Base-by-base conservation (phyloP, 139 green algal species). In the Picochlorum sp. region DNA sequence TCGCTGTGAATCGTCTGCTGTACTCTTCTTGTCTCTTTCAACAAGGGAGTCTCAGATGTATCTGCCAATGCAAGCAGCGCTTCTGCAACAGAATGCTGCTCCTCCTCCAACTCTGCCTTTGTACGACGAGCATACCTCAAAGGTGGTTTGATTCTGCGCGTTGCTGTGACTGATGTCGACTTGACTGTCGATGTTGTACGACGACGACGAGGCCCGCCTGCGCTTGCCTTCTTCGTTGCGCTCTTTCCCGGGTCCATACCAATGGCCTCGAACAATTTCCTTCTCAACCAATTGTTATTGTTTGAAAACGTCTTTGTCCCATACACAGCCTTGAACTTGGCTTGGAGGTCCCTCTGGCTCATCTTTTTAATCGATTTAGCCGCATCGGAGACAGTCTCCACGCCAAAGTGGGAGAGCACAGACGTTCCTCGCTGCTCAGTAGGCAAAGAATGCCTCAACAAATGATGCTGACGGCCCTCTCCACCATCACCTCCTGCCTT, bases 241-340 rank as follows among this genome's bases (percentile, higher is more conserved):
- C 69, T 62, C 50, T 76, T 76, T 15, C 64, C 56, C 3, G 69
- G 69, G 24, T 76, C 69, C 3, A 71, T 34, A 18, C 69, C 69
- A 20, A 76, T 72, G 26, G 63, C 69, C 55, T 78, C 72, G 51
- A 77, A 68, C 14, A 78, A 60, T 65, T 78, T 78, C 28, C 72
- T 52, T 7, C 72, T 50, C 47, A 78, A 41, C 72, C 72, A 78
- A 52, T 78, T 75, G 61, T 78, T 78, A 62, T 78, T 78, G 60
- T 78, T 78, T 34, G 61, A 72, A 41, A 68, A 67, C 7, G 72
- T 78, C 11, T 47, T 47, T 20, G 61, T 45, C 7, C 61, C 61
- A 41, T 78, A 78, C 3, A 78, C 67, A 45, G 49, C 28, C 2
- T 20, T 34, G 45, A 76, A 76, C 69, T 70, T 70, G 37, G 69